Conservation (phyloP, 768 basidiomycete genomes). For the Paxillus involutus region DNA sequence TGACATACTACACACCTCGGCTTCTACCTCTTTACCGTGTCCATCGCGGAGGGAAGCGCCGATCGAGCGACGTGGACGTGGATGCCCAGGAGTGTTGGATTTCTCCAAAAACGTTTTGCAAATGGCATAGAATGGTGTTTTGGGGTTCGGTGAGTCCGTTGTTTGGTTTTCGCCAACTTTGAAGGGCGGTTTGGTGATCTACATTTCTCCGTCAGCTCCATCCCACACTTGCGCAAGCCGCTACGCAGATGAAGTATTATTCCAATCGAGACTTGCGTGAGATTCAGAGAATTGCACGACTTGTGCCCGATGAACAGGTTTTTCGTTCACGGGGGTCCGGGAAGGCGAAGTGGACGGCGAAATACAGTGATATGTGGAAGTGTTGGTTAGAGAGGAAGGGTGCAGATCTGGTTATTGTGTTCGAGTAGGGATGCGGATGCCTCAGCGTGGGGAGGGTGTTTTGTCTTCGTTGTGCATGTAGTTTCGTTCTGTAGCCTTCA, state of each 20-base stretch:
- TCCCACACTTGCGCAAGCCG: constrained; percentile 36
- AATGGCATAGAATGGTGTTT: constrained; percentile 50
- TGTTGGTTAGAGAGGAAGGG: constrained; percentile 38
- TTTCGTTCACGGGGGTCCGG: constrained; percentile 21
- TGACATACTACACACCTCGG: constrained; percentile 36
- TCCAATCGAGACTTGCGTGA: constrained; percentile 39
- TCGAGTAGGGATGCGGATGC: constrained; percentile 17
- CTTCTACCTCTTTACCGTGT: constrained; percentile 41
- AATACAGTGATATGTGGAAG: constrained; percentile 39
- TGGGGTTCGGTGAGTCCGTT: constrained; percentile 36
- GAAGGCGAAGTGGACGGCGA: constrained; percentile 18
- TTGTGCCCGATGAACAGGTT: constrained; percentile 37
- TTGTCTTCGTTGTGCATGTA: neutral
- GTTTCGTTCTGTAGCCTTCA: neutral
- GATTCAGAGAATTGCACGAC: constrained; percentile 41
- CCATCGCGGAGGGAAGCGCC: neutral
- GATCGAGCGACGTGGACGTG: constrained; percentile 3
- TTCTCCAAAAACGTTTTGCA: constrained; percentile 37
- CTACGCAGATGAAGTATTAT: constrained; percentile 32
- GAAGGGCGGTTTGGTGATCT: neutral
- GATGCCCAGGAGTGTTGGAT: constrained; percentile 28
- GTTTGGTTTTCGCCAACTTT: neutral
- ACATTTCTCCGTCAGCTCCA: constrained; percentile 25
- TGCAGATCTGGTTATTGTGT: constrained; percentile 35
- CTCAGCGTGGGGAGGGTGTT: neutral